These are phyloP conservation scores for Fallopia convolvulus DNA, from an alignment of 148 eudicot species.

Conservation along the genomic window DNA sequence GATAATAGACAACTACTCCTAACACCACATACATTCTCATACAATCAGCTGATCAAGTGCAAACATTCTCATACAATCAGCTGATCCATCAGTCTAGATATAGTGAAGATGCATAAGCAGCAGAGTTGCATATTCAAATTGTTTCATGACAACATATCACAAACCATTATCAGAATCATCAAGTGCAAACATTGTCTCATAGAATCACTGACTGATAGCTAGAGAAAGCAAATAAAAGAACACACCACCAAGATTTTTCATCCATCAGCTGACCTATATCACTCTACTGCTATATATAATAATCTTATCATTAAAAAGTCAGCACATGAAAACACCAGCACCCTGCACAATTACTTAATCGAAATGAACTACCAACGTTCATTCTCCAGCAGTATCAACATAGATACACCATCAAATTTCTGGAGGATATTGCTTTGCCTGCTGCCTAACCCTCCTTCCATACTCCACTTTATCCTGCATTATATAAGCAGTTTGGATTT, in stretches of 20 bases:
- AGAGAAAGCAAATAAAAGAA: background rate
- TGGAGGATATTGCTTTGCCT: slow-evolving; percentile 63
- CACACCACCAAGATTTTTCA: slow-evolving; percentile 5
- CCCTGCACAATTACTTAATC: background rate
- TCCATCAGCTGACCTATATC: background rate
- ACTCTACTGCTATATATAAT: background rate
- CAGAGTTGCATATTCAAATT: background rate
- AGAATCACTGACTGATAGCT: background rate
- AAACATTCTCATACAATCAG: too few relatives aligned
- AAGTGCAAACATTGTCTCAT: background rate
- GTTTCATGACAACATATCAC: background rate
- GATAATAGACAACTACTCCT: background rate
- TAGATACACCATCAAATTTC: slow-evolving; percentile 20
- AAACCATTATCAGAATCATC: slow-evolving; percentile 1
- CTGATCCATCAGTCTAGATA: background rate
- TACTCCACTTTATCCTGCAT: slow-evolving; percentile 76
- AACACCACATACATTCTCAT: background rate
- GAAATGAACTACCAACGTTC: background rate
- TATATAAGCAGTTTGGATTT: background rate
- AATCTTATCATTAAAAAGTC: background rate
- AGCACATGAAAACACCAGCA: slow-evolving; percentile 6
- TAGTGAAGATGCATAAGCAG: background rate
- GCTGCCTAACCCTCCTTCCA: slow-evolving; percentile 68
- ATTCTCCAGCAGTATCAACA: background rate
- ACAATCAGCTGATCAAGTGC: background rate